phyloP scores from a whole-genome alignment of 805 yeast genomes.

The Zygosaccharomyces rouxii region DNA sequence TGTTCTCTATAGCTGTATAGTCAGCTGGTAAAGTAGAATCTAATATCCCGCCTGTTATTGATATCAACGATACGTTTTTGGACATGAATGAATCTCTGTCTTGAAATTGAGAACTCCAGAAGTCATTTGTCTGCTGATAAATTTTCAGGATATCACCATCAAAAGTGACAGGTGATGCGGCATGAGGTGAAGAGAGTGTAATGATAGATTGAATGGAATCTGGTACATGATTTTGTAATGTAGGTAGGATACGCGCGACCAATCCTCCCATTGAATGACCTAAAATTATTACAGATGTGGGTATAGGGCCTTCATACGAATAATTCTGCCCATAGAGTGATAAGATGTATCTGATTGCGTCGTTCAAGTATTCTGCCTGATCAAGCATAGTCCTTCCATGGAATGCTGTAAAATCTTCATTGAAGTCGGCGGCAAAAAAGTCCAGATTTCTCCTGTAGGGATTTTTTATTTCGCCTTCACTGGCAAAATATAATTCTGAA shows the following conservation, averaged over 20 bases:
- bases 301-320: slow-evolving; percentile 33
- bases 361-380: slow-evolving; percentile 89
- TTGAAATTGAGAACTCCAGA: slow-evolving; percentile 67
- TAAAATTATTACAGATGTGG: slow-evolving; percentile 68
- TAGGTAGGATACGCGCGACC: slow-evolving; percentile 79
- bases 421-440: slow-evolving; percentile 88
- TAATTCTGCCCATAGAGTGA: slow-evolving; percentile 48
- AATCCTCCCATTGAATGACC: slow-evolving; percentile 99
- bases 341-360: slow-evolving; percentile 74
- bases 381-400: slow-evolving; percentile 91
- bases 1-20: slow-evolving; percentile 67
- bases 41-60: slow-evolving; percentile 82
- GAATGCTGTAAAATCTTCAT: slow-evolving; percentile 93
- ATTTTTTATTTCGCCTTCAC: slow-evolving; percentile 21
- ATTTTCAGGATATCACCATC: slow-evolving; percentile 80
- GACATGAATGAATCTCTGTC: slow-evolving; percentile 26
- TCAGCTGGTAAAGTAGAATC: slow-evolving; percentile 87
- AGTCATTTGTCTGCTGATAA: slow-evolving; percentile 68
- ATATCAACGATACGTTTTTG: slow-evolving; percentile 60
- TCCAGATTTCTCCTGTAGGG: slow-evolving; percentile 51
- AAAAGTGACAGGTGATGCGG: slow-evolving; percentile 87
- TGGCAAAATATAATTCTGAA: slow-evolving; percentile 49
- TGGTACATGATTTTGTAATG: slow-evolving; percentile 67
- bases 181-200: slow-evolving; percentile 88
- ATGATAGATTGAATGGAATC: slow-evolving; percentile 77